Evolutionary conservation across 257 asterid genomes (phyloP).

Genomic region (Solanum medicagineum): DNA sequence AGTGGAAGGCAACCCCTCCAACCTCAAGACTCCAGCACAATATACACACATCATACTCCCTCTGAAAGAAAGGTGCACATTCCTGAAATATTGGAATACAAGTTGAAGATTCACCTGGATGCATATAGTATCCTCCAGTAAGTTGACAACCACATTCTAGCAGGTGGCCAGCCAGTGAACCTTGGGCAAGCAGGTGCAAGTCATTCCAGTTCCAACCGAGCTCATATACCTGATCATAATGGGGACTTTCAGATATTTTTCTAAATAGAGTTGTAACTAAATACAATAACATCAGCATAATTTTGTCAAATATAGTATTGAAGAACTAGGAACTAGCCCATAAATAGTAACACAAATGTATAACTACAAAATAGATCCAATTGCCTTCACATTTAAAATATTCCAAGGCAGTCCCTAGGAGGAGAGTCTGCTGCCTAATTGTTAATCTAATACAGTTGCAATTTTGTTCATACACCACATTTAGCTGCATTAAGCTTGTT

Average conservation of each 20-base stretch:
- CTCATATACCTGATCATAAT: conserved; percentile 59
- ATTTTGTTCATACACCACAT: not conserved
- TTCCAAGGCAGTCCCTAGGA: not conserved
- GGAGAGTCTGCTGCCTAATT: not conserved
- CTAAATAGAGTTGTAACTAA: not conserved
- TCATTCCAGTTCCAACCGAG: conserved; percentile 99
- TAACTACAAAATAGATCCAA: not conserved
- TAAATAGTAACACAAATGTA: not conserved
- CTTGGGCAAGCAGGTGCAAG: conserved; percentile 72
- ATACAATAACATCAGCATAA: not conserved
- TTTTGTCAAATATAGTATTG: not conserved
- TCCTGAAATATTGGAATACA: not conserved
- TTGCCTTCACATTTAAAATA: not conserved
- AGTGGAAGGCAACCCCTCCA: not conserved
- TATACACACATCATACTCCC: not conserved
- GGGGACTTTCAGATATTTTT: not conserved
- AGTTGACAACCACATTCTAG: conserved; percentile 99
- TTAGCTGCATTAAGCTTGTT: not conserved
- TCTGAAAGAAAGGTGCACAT: not conserved
- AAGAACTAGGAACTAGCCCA: not conserved
- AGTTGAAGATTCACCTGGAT: conserved; percentile 54
- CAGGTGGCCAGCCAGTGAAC: conserved; percentile 88
- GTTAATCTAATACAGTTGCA: not conserved
- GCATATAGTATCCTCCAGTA: conserved; percentile 96
- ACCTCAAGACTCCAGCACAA: not conserved